Conservation (phyloP, 139 green algal species). For the Desmodesmus armatus region DNA sequence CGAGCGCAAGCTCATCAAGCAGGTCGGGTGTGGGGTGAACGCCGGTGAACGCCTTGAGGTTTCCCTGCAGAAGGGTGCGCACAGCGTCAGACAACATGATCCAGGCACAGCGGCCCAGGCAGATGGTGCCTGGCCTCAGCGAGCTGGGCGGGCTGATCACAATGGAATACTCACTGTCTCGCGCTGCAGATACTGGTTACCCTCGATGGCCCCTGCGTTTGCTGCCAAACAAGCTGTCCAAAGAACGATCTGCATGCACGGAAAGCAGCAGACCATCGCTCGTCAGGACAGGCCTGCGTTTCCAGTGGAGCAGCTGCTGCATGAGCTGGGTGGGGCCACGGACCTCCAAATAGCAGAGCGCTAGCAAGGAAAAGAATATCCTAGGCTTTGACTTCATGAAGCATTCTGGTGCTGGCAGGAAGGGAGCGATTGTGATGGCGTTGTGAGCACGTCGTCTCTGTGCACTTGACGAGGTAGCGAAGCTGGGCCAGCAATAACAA, state of each 20-base stretch:
- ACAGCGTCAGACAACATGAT: background rate
- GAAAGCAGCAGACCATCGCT: background rate
- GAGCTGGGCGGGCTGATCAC: background rate
- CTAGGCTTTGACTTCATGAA: slow-evolving; percentile 43
- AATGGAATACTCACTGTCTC: slow-evolving; percentile 70
- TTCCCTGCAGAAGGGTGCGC: slow-evolving; percentile 45
- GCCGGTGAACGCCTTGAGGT: slow-evolving; percentile 51
- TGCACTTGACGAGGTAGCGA: no score
- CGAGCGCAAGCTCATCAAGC: slow-evolving; percentile 38
- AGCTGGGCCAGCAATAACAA: no score
- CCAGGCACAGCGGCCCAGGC: background rate
- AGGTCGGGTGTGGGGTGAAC: slow-evolving; percentile 9
- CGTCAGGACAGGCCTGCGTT: background rate
- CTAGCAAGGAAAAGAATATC: slow-evolving; percentile 42
- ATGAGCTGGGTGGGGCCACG: background rate
- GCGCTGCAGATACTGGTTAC: slow-evolving; percentile 58
- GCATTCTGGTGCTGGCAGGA: slow-evolving; percentile 64
- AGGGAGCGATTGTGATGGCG: no score
- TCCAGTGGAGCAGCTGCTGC: background rate
- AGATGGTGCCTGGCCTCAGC: background rate
- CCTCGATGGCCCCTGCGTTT: slow-evolving; percentile 32
- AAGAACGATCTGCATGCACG: slow-evolving; percentile 63
- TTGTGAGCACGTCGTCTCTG: no score
- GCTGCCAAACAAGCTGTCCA: slow-evolving; percentile 74
- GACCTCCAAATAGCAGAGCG: slow-evolving; percentile 50